These are phyloP conservation scores for Senna tora DNA, from an alignment of 306 rosid species.

Conservation along the genomic window DNA sequence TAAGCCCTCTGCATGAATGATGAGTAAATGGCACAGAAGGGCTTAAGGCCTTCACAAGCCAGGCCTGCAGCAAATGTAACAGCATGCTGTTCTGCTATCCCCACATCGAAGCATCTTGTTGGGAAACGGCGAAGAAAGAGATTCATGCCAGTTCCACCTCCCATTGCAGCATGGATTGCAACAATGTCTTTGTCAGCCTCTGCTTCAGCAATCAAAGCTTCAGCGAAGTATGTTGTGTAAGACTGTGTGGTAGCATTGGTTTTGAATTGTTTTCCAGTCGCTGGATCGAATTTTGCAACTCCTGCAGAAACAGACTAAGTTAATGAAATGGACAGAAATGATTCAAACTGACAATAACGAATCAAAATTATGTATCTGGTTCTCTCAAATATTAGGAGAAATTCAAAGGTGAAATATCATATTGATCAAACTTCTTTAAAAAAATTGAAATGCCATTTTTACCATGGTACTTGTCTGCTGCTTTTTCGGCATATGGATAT, in stretches of 20 bases:
- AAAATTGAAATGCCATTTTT: constrained; percentile 21
- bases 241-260: constrained; percentile 66
- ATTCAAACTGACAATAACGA: background rate
- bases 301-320: constrained; percentile 53
- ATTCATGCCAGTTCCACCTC: constrained; percentile 95
- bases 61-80: constrained; percentile 99
- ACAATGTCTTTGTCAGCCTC: constrained; percentile 76
- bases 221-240: constrained; percentile 94
- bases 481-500: constrained; percentile 92
- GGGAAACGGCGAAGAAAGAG: constrained; percentile 89
- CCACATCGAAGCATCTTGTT: constrained; percentile 90
- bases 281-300: constrained; percentile 83
- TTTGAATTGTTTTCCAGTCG: constrained; percentile 90
- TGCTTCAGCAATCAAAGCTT: constrained; percentile 97
- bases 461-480: constrained; percentile 95
- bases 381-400: too few relatives aligned
- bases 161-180: constrained; percentile 99
- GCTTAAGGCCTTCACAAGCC: constrained; percentile 90
- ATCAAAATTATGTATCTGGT: background rate
- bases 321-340: constrained; percentile 4
- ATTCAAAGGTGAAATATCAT: background rate
- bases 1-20: constrained; percentile 96
- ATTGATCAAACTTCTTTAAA: background rate
- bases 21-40: constrained; percentile 91
- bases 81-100: constrained; percentile 97